A percentile compares a stretch with the other conserved stretches of the same genome.
Conservation (phyloP, 768 basidiomycete species). For the Termitomyces sp. region DNA sequence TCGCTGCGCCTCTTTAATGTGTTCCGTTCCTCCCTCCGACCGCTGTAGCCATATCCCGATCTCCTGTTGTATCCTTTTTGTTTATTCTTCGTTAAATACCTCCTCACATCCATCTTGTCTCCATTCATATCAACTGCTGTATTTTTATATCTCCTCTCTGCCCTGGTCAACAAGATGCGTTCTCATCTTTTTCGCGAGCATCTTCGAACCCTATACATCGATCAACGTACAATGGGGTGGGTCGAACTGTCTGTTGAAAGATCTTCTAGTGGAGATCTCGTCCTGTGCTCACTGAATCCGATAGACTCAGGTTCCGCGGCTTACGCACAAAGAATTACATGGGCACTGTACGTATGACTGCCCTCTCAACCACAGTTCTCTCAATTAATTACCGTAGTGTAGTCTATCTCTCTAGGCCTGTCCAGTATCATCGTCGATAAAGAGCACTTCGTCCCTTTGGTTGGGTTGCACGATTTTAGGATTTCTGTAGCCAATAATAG, state of each 20-base stretch:
- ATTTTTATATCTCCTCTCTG: not conserved
- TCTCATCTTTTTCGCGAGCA: not conserved
- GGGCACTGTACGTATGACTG: not conserved
- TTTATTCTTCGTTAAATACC: not conserved
- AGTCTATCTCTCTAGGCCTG: not conserved
- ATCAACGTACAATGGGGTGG: not conserved
- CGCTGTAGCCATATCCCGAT: slow-evolving; percentile 11
- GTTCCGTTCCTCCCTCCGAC: not conserved
- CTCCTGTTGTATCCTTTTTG: slow-evolving; percentile 7
- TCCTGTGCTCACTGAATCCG: not conserved
- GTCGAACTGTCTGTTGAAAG: not conserved
- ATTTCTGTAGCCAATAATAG: not conserved
- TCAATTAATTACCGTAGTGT: not conserved
- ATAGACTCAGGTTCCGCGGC: not conserved
- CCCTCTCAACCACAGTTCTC: not conserved
- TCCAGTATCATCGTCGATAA: not conserved
- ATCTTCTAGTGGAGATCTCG: not conserved
- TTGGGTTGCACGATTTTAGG: not conserved
- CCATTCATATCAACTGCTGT: not conserved
- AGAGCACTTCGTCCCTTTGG: not conserved
- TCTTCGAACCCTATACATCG: no score
- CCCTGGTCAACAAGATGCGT: not conserved
- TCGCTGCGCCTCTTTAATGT: not conserved
- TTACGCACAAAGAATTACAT: not conserved
- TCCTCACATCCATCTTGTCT: not conserved